These are phyloP conservation scores for Wickerhamomyces sp. DNA, from an alignment of 1,139 yeast species.

Conservation along the genomic window DNA sequence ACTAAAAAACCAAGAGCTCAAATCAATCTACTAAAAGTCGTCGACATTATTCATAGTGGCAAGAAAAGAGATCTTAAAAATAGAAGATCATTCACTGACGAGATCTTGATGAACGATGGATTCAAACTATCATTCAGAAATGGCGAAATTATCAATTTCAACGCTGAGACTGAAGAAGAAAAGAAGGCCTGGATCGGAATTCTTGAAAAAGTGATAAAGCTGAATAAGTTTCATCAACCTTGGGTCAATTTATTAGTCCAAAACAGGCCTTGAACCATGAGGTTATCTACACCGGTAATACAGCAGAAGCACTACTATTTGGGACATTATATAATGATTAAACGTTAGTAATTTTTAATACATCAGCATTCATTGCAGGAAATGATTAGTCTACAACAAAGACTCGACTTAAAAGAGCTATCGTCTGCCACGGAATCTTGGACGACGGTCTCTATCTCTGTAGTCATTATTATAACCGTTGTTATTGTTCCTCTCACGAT, in stretches of 20 bases:
- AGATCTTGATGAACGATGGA: slow-evolving; percentile 55
- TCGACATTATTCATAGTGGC: slow-evolving; percentile 50
- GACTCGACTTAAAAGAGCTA: neutral
- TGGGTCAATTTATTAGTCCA: slow-evolving; percentile 49
- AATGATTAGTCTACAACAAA: neutral
- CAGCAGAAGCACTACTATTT: neutral
- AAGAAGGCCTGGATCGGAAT: slow-evolving; percentile 52
- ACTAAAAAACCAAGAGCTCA: slow-evolving; percentile 61
- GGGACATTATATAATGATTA: neutral
- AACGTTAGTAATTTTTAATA: neutral
- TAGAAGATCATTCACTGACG: slow-evolving; percentile 59
- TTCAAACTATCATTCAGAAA: slow-evolving; percentile 62
- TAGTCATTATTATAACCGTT: slow-evolving; percentile 3
- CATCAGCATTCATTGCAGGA: neutral
- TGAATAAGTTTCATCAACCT: slow-evolving; percentile 56
- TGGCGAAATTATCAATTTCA: slow-evolving; percentile 67
- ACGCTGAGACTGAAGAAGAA: slow-evolving; percentile 56
- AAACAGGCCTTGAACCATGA: neutral
- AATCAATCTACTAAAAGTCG: slow-evolving; percentile 60
- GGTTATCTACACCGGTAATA: no score
- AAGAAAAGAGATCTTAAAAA: slow-evolving; percentile 22
- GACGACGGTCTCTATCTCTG: slow-evolving; percentile 17
- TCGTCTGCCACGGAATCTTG: slow-evolving; percentile 6
- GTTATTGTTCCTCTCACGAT: slow-evolving; percentile 5
- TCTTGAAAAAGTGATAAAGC: slow-evolving; percentile 48